Base-by-base conservation (phyloP, 2,329 filamentous ascomycete species). In the Colletotrichum sp. region DNA sequence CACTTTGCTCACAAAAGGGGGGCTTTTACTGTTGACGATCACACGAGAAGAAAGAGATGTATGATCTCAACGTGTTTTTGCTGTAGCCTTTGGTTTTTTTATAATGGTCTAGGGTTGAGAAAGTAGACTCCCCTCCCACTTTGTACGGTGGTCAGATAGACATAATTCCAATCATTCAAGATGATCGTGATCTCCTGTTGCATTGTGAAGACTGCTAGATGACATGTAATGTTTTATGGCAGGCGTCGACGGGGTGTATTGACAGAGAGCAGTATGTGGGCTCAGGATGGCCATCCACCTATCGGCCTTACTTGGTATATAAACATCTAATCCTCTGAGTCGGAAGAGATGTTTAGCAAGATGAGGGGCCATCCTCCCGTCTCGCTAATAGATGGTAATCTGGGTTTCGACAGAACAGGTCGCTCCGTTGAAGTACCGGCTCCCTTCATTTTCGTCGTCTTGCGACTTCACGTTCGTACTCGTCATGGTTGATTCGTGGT, bases 81-180 rank as follows among this genome's bases (percentile, higher is more conserved):
- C 52, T 65, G 67, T 71, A 71, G 68, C 26, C 18, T 60, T 60
- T 67, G 71, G 74, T 52, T 21, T 52, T 52, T 21, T 21, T 21
- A 3, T 60, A 71, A 76, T 71, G 26, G 61, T 67, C 52, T 39
- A 57, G 72, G 63, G 72, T 71, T 60, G 61, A 68, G 72, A 75
- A 30, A 24, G 13, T 55, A 28, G 12, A 59, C 60, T 64, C 63
- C 48, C 72, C 72, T 68, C 61, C 57, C 67, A 32, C 10, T 52
- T 8, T 21, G 60, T 75, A 68, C 39, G 28, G 26, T 16, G 12
- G 28, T 63, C 63, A 64, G n/a, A 61, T 63, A 55, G 55, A 72
- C 26, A 26, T 75, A 72, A 75, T 75, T 48, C 18, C 26, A 68
- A 13, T 64, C 28, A 63, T 68, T 68, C 32, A 63, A 68, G 32